A percentile compares a stretch with the other conserved stretches of the same genome.
Evolutionary conservation across 768 basidiomycete genomes (phyloP).

Genomic region (Pisolithus orientalis): DNA sequence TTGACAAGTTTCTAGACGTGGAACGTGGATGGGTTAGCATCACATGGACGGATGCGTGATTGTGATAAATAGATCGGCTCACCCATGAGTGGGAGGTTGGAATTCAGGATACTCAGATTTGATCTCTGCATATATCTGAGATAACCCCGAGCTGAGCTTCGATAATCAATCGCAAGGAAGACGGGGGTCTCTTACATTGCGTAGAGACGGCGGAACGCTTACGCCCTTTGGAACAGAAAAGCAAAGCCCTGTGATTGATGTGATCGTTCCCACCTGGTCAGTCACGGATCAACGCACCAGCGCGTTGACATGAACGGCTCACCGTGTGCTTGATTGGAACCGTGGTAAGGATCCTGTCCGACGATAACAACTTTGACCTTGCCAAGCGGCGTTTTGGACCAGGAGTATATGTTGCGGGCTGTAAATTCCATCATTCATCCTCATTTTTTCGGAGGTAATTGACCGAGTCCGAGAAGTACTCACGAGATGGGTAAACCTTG

Average conservation of each 20-base stretch:
- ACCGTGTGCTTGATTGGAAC: slow-evolving; percentile 81
- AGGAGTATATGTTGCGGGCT: slow-evolving; percentile 86
- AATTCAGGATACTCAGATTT: slow-evolving; percentile 78
- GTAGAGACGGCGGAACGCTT: slow-evolving; percentile 70
- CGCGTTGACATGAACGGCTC: slow-evolving; percentile 13
- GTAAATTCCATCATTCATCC: slow-evolving; percentile 2
- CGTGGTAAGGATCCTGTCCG: slow-evolving; percentile 87
- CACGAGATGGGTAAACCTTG: slow-evolving; percentile 77
- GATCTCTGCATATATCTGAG: slow-evolving; percentile 83
- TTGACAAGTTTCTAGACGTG: slow-evolving; percentile 59
- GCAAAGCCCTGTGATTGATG: slow-evolving; percentile 52
- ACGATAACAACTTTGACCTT: slow-evolving; percentile 85
- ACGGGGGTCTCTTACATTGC: slow-evolving; percentile 49
- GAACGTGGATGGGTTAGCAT: slow-evolving; percentile 1
- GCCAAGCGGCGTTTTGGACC: slow-evolving; percentile 84
- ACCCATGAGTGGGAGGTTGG: slow-evolving; percentile 79
- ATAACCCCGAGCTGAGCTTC: slow-evolving; percentile 8
- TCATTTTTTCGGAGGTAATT: background rate
- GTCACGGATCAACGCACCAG: background rate
- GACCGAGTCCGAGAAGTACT: slow-evolving; percentile 4
- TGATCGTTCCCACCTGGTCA: slow-evolving; percentile 7
- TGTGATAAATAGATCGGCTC: slow-evolving; percentile 25
- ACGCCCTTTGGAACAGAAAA: slow-evolving; percentile 88
- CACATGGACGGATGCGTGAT: slow-evolving; percentile 2
- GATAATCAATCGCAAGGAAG: slow-evolving; percentile 6